Evolutionary conservation across 2,329 filamentous ascomycete genomes (phyloP).

Genomic region (Amphichorda felina): DNA sequence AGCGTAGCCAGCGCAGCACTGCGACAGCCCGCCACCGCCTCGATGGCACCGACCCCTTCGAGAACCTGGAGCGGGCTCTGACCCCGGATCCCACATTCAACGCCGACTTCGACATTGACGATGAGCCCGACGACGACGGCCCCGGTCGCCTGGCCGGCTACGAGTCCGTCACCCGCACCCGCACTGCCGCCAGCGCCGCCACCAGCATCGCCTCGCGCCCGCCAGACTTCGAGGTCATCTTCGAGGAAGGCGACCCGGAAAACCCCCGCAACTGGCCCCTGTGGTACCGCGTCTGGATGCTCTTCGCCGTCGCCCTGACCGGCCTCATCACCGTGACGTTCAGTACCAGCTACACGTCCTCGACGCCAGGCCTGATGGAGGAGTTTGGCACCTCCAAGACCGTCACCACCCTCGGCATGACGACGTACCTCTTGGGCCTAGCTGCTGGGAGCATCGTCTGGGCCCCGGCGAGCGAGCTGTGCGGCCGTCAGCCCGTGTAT

Average conservation of each 20-base stretch:
- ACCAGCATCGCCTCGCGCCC: conserved; percentile 28
- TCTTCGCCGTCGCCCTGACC: conserved; percentile 31
- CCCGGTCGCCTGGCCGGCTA: background rate
- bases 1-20: conserved; percentile 8
- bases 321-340: conserved; percentile 52
- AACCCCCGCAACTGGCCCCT: conserved; percentile 60
- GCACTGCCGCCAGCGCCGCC: conserved; percentile 27
- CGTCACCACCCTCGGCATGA: conserved; percentile 63
- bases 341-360: conserved; percentile 68
- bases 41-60: conserved; percentile 15
- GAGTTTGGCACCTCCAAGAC: conserved; percentile 52
- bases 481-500: conserved; percentile 58
- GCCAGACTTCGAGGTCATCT: conserved; percentile 62
- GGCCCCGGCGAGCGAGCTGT: conserved; percentile 63
- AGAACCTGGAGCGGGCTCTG: conserved; percentile 24
- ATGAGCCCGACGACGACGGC: conserved; percentile 11
- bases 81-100: conserved; percentile 22
- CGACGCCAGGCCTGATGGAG: conserved; percentile 53
- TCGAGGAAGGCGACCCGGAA: conserved; percentile 47
- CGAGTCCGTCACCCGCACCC: conserved; percentile 21
- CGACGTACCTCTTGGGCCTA: conserved; percentile 66
- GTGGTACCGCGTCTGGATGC: conserved; percentile 28
- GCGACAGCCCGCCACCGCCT: conserved; percentile 5
- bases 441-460: conserved; percentile 60
- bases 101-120: conserved; percentile 24